Evolutionary conservation across 2,329 filamentous ascomycete genomes (phyloP), one percentile per base, ranked within the genome.

Genomic region (Monosporascus sp.): DNA sequence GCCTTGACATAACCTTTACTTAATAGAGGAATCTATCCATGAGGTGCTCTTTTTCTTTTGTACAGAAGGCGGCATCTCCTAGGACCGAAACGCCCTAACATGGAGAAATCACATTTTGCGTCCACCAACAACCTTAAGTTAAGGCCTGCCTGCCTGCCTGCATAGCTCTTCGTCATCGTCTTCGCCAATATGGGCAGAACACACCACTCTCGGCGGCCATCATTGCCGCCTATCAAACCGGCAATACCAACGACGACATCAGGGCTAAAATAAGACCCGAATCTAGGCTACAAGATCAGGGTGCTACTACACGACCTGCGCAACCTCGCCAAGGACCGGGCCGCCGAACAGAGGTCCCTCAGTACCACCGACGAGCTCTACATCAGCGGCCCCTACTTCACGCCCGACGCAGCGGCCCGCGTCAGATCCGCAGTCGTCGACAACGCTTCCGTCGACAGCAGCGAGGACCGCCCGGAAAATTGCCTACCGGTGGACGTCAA

Each of bases 381-480:
- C 48, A 65, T 67, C 43, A 63, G 62, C 54, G 47, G 7, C 25
- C 63, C 63, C 1, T 64, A 66, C 48, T 65, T 66, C 52, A 53
- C 59, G n/a, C 45, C 55, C 3, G 52, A 55, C 9, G 58, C 65
- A 51, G 61, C 60, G 15, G 44, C 15, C 9, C 48, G 50, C 3
- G 57, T 66, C 14, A 63, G 57, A 49, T 46, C 43, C 25, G 56
- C 61, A 11, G 31, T 56, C 9, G 44, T 64, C 15, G 45, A 44
- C 18, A 24, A 17, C 39, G 39, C 44, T 14, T 15, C n/a, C 2
- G 37, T 46, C 37, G 20, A 57, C 46, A n/a, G 44, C 11, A 31
- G 45, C 37, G 31, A 47, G 25, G 49, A 56, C 25, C 22, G 11
- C 22, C 38, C 41, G 37, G 37, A 51, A 14, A 48, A 52, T 31